Percentiles rank a stretch among this genome's conserved stretches.
These are phyloP conservation scores for Erigeron canadensis DNA, from an alignment of 129 eudicot genomes.

Conservation along the genomic window DNA sequence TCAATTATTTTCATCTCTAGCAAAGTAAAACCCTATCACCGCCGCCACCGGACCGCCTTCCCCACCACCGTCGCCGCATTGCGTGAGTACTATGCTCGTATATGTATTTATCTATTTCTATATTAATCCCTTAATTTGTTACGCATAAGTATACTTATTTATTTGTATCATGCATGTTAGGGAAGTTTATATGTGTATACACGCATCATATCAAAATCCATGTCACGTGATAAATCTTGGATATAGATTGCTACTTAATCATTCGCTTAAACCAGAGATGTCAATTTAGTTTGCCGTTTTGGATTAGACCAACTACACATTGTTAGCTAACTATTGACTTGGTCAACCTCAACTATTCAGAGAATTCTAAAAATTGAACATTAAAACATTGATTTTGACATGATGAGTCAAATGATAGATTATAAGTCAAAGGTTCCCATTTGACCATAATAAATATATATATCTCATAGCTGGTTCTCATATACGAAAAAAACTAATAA, in stretches of 20 bases:
- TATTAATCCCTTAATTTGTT: no score
- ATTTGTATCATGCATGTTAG: no score
- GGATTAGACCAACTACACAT: slow-evolving; percentile 32
- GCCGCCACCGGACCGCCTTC: no score
- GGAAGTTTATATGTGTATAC: slow-evolving; percentile 4
- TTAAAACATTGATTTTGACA: slow-evolving; percentile 18
- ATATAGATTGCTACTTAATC: slow-evolving; percentile 29
- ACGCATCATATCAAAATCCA: slow-evolving; percentile 17
- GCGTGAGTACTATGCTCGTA: no score
- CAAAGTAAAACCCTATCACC: no score
- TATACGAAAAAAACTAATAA: no score
- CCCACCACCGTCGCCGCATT: no score
- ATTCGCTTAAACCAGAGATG: slow-evolving; percentile 16
- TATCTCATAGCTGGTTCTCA: no score
- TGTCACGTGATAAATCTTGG: slow-evolving; percentile 17
- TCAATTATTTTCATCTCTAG: no score
- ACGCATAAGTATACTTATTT: no score
- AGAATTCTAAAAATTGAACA: neutral
- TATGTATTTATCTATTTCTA: no score
- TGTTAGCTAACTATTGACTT: slow-evolving; percentile 17
- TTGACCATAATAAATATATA: slow-evolving; percentile 12
- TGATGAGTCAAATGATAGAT: slow-evolving; percentile 25
- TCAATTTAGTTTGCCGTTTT: slow-evolving; percentile 24
- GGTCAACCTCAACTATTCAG: slow-evolving; percentile 18
- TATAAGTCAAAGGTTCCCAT: slow-evolving; percentile 24